Conservation (phyloP, 2,329 filamentous ascomycete genomes). For the Helicocarpus griseus region DNA sequence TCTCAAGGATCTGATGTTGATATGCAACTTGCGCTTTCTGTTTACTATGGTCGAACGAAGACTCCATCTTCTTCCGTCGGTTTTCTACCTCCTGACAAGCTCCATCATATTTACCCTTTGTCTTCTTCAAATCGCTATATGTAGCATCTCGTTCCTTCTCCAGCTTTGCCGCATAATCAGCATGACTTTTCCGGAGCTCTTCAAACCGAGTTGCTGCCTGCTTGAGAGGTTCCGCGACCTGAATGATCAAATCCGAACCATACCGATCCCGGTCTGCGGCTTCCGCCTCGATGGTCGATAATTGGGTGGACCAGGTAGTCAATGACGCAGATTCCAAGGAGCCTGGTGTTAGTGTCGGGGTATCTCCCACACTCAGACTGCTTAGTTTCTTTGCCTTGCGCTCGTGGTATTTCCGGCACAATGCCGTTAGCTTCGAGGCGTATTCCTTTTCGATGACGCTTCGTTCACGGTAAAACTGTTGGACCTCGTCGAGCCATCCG, state of each 20-base stretch:
- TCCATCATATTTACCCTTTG: slow-evolving; percentile 85
- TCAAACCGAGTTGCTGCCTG: slow-evolving; percentile 66
- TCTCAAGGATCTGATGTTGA: slow-evolving; percentile 83
- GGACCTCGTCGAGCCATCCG: slow-evolving; percentile 89
- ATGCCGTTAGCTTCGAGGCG: slow-evolving; percentile 69
- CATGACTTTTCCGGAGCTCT: slow-evolving; percentile 82
- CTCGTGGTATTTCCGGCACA: slow-evolving; percentile 95
- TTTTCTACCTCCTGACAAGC: slow-evolving; percentile 92
- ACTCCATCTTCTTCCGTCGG: slow-evolving; percentile 87
- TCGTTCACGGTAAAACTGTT: slow-evolving; percentile 93
- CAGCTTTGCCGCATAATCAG: slow-evolving; percentile 78
- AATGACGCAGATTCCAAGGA: slow-evolving; percentile 93
- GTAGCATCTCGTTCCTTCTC: slow-evolving; percentile 79
- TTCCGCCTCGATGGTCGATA: slow-evolving; percentile 78
- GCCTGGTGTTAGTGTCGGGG: slow-evolving; percentile 82
- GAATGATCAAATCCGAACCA: slow-evolving; percentile 63
- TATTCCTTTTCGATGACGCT: slow-evolving; percentile 96
- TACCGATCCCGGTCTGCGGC: slow-evolving; percentile 85
- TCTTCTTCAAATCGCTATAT: slow-evolving; percentile 78
- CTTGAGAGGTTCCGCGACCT: slow-evolving; percentile 81
- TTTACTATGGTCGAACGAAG: slow-evolving; percentile 77
- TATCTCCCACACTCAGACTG: slow-evolving; percentile 84
- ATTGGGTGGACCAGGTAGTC: slow-evolving; percentile 92
- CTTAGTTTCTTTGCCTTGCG: slow-evolving; percentile 89
- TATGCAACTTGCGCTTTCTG: slow-evolving; percentile 83